Evolutionary conservation across 106 monocot species (phyloP).

Genomic region (Dendrobium officinale): DNA sequence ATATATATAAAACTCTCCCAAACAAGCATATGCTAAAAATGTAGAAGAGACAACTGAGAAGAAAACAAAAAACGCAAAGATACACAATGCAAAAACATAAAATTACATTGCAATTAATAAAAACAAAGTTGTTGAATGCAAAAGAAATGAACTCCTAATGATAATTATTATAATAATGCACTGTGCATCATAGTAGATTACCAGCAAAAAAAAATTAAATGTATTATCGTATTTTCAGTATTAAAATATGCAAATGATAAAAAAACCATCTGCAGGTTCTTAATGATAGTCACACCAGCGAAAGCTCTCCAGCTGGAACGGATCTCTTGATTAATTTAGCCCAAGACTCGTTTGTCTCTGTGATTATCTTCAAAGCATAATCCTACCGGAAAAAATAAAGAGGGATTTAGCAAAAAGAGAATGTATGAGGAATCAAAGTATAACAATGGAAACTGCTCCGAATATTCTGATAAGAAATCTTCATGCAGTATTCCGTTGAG

Average conservation of each 20-base stretch:
- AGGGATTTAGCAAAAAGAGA: background rate
- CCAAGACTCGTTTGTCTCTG: constrained; percentile 85
- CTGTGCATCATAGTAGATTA: background rate
- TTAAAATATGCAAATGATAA: no score
- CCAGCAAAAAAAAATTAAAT: background rate
- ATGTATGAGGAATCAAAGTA: background rate
- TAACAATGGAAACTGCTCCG: background rate
- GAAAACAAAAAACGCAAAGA: no score
- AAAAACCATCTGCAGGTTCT: background rate
- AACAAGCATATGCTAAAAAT: no score
- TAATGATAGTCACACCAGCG: constrained; percentile 33
- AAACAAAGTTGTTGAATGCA: background rate
- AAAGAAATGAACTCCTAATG: background rate
- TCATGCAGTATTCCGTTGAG: no score
- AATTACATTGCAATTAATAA: background rate
- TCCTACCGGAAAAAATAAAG: constrained; percentile 36
- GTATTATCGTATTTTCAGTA: no score
- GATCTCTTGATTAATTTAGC: constrained; percentile 76
- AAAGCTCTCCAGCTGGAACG: constrained; percentile 72
- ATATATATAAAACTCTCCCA: no score
- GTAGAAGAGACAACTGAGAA: no score
- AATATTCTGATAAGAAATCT: no score
- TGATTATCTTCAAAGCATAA: constrained; percentile 82
- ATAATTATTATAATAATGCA: background rate
- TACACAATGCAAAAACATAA: no score